Evolutionary conservation across 192 early-diverging fungal species (phyloP).

Genomic region (Coemansia sp.): DNA sequence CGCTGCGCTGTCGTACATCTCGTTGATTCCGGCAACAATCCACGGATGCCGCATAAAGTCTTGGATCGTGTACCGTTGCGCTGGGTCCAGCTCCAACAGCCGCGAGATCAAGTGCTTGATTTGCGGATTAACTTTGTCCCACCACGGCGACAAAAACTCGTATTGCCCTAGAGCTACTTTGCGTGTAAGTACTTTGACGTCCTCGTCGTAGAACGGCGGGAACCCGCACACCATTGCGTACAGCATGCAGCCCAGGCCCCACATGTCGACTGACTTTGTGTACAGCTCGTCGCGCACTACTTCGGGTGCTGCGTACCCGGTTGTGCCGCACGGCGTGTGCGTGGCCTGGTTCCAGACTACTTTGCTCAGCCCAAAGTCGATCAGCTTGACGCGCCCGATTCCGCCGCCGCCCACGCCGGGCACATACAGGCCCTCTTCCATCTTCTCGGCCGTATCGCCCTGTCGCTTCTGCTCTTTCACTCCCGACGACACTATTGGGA

Average conservation of each 20-base stretch:
- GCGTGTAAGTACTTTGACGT: conserved; percentile 70
- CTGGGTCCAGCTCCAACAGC: conserved; percentile 69
- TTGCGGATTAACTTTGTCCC: conserved; percentile 79
- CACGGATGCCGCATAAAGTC: conserved; percentile 82
- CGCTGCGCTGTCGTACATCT: conserved; percentile 47
- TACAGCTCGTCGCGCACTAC: conserved; percentile 80
- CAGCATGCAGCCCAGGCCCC: conserved; percentile 83
- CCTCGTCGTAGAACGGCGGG: conserved; percentile 83
- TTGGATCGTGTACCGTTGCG: conserved; percentile 72
- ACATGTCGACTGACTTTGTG: conserved; percentile 82
- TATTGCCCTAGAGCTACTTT: conserved; percentile 85
- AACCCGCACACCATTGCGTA: conserved; percentile 81
- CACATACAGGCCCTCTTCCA: conserved; percentile 73
- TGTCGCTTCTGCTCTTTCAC: conserved; percentile 51
- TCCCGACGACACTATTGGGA: conserved; percentile 60
- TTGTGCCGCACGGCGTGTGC: conserved; percentile 88
- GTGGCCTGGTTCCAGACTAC: conserved; percentile 80
- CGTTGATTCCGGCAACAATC: conserved; percentile 52
- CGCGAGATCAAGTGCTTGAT: conserved; percentile 73
- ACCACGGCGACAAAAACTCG: conserved; percentile 85
- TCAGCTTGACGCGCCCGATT: conserved; percentile 81
- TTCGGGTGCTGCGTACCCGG: conserved; percentile 92
- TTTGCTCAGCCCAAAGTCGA: conserved; percentile 89
- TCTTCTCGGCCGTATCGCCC: conserved; percentile 63
- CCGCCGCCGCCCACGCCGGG: conserved; percentile 76